Evolutionary conservation across 2,329 filamentous ascomycete genomes (phyloP), one percentile per base, ranked within the genome.

Genomic region (Hypoxylon sp.): DNA sequence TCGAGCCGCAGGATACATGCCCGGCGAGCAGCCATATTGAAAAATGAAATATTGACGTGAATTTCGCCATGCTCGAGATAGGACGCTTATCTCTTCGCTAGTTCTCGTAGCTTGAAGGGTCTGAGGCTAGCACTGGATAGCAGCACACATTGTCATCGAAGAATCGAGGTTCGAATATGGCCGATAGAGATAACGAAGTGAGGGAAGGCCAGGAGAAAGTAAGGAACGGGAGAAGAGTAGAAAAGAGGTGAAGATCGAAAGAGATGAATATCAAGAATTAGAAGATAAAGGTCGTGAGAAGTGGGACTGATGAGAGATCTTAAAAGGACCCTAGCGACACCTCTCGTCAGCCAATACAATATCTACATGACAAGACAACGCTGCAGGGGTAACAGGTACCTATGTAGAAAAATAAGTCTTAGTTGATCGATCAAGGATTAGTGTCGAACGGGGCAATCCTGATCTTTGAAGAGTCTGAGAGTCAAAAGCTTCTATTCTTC

Each of bases 1-100:
- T 77, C 11, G 72, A 65, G 26, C 74, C 76, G 29, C 70, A 70
- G 11, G 67, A 70, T 8, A 68, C 74, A 19, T 68, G 66, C n/a
- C 51, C 63, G 4, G 70, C 73, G 22, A 76, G 67, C 19, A 78
- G 58, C 64, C 68, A 74, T 70, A 71, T 51, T 24, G 72, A 67
- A 13, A 62, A 50, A 26, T 57, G 51, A 53, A 67, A 70, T 31
- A 64, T 26, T n/a, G 58, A 67, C n/a, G 48, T 47, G 37, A 65
- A 17, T 63, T 39, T 69, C 11, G 64, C 44, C 70, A 71, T 73
- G 39, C 11, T 63, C 17, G 42, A 22, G 26, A 35, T 17, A 52
- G 42, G 60, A 51, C 44, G 29, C 53, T 29, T 5, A 42, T 47
- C 54, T 62, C 58, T 39, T 55, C 19, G 22, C 39, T 26, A 11